Percentiles rank a stretch among this genome's conserved stretches.
Conservation (phyloP, 2,329 filamentous ascomycete genomes). For the Cercospora sojina region DNA sequence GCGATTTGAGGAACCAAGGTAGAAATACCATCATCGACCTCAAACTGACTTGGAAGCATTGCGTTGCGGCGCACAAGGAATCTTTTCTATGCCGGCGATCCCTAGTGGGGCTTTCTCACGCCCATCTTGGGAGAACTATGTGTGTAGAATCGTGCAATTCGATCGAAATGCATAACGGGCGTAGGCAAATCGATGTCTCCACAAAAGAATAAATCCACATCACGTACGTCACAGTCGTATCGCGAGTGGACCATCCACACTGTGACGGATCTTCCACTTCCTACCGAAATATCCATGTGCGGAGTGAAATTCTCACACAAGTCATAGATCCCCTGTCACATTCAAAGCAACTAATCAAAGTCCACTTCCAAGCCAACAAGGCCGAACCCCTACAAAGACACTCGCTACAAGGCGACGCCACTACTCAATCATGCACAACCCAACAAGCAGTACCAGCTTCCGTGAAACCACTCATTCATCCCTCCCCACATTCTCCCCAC, state of each 20-base stretch:
- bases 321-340: not conserved
- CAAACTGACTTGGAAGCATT: not conserved
- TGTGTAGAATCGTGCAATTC: not conserved
- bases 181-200: not conserved
- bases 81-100: not conserved
- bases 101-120: not conserved
- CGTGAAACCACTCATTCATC: not conserved
- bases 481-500: not conserved
- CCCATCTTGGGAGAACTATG: not conserved
- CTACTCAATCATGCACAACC: not conserved
- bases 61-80: not conserved
- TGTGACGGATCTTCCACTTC: not conserved
- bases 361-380: not conserved
- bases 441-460: not conserved
- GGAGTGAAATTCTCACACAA: not conserved
- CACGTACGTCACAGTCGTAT: no score
- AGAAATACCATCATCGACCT: not conserved
- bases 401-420: not conserved
- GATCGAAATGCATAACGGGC: not conserved
- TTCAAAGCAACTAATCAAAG: not conserved
- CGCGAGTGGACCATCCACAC: not conserved
- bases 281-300: not conserved
- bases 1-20: slow-evolving; percentile 17
- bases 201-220: not conserved
- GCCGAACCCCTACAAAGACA: not conserved